Percentiles rank a stretch among this genome's conserved stretches.
Evolutionary conservation across 495 filamentous ascomycete genomes (phyloP).

Genomic region (Aspergillus sclerotioniger): DNA sequence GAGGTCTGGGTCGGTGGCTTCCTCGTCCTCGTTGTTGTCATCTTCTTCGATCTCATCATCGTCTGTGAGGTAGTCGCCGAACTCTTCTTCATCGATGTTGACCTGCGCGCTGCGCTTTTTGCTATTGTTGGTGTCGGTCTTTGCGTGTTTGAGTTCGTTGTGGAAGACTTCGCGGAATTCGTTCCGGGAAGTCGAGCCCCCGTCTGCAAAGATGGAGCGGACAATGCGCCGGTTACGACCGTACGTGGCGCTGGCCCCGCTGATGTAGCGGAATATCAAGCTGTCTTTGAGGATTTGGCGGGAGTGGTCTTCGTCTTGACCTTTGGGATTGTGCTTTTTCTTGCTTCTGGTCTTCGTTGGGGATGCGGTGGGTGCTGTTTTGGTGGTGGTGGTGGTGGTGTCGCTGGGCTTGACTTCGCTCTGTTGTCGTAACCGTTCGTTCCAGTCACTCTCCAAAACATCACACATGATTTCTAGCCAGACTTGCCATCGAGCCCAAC

Average conservation of each 20-base stretch:
- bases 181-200: conserved; percentile 37
- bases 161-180: conserved; percentile 63
- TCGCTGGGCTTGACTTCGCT: conserved; percentile 13
- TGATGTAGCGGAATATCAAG: conserved; percentile 58
- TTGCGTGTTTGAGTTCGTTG: conserved; percentile 52
- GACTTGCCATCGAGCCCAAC: conserved; percentile 80
- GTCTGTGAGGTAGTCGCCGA: conserved; percentile 53
- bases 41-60: conserved; percentile 18
- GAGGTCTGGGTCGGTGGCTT: conserved; percentile 8
- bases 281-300: conserved; percentile 38
- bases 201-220: conserved; percentile 65
- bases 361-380: not conserved
- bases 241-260: conserved; percentile 27
- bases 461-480: conserved; percentile 83
- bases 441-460: conserved; percentile 73
- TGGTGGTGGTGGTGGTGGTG: not conserved
- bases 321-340: not conserved
- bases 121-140: conserved; percentile 23
- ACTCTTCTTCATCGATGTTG: conserved; percentile 57
- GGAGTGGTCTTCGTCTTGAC: conserved; percentile 25
- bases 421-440: conserved; percentile 42
- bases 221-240: conserved; percentile 53
- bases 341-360: conserved; percentile 19
- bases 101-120: conserved; percentile 49
- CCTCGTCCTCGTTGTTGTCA: not conserved